Conservation (phyloP, 495 filamentous ascomycete genomes). For the Penicillium crystallinum region DNA sequence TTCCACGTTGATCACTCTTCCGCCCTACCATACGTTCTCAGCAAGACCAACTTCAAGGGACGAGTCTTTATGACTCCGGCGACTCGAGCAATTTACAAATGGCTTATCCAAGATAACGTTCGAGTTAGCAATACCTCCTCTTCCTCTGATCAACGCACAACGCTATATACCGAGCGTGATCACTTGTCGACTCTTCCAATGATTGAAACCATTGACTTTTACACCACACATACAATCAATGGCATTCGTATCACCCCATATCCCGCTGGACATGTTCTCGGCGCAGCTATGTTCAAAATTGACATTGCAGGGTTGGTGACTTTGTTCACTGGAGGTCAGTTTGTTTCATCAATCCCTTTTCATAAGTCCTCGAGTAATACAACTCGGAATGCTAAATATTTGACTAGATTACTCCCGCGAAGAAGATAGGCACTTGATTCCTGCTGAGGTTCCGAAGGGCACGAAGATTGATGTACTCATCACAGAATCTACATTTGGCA, state of each 20-base stretch:
- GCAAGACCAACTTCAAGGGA: constrained; percentile 95
- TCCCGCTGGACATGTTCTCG: constrained; percentile 92
- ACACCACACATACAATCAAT: constrained; percentile 94
- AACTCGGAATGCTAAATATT: not conserved
- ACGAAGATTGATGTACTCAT: constrained; percentile 93
- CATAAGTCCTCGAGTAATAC: not conserved
- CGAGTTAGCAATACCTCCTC: constrained; percentile 76
- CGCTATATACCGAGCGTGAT: constrained; percentile 90
- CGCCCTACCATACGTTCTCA: constrained; percentile 90
- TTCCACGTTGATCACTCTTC: constrained; percentile 98
- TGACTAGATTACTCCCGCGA: constrained; percentile 82
- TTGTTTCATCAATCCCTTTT: not conserved
- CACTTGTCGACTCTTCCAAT: constrained; percentile 84
- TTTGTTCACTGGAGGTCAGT: constrained; percentile 71
- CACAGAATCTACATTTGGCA: constrained; percentile 94
- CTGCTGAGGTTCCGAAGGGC: constrained; percentile 77
- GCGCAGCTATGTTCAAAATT: constrained; percentile 97
- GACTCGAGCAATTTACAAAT: constrained; percentile 99
- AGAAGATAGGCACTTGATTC: constrained; percentile 88
- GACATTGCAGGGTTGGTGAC: constrained; percentile 95
- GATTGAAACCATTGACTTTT: constrained; percentile 97
- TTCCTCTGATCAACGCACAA: constrained; percentile 65
- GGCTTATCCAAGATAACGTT: constrained; percentile 94
- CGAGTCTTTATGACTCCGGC: constrained; percentile 98
- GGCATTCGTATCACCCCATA: constrained; percentile 95